A percentile compares a stretch with the other conserved stretches of the same genome.
phyloP scores from a whole-genome alignment of 257 asterid genomes.

The Solanum habrochaites region DNA sequence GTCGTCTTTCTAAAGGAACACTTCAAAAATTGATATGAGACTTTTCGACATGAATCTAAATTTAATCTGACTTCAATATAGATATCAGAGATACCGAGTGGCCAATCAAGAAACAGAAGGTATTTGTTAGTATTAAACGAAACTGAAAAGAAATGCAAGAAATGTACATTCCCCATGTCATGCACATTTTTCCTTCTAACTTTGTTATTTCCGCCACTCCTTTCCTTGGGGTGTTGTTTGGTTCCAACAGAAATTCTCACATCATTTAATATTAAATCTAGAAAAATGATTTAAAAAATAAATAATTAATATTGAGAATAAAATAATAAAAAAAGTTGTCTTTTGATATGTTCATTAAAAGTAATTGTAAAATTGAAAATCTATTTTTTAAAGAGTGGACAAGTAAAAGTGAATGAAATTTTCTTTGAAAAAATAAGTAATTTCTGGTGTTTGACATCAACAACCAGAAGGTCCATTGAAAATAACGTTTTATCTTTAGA shows the following conservation, averaged over 20 bases:
- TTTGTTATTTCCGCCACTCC: not conserved
- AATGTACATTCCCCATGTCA: not conserved
- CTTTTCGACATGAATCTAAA: rapidly evolving
- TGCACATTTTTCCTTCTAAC: not conserved
- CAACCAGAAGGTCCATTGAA: not conserved
- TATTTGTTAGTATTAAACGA: not conserved
- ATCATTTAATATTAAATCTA: too few relatives aligned
- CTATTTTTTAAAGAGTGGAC: not conserved
- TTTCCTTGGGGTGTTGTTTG: not conserved
- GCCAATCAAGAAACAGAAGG: not conserved
- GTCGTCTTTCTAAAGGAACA: rapidly evolving
- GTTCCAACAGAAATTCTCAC: not conserved
- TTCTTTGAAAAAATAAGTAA: too few relatives aligned
- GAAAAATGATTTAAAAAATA: too few relatives aligned
- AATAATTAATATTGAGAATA: not conserved
- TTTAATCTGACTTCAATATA: not conserved
- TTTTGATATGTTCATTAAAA: not conserved
- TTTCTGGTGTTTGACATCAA: not conserved
- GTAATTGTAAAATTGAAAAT: too few relatives aligned
- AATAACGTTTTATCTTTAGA: not conserved
- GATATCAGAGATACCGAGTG: not conserved
- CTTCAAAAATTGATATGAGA: too few relatives aligned
- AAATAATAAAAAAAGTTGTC: too few relatives aligned
- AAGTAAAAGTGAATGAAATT: not conserved
- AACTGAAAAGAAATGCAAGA: not conserved